A percentile compares a stretch with the other conserved stretches of the same genome.
These are phyloP conservation scores for Saccharomyces hybrid DNA, from an alignment of 1,139 yeast species.

Conservation along the genomic window DNA sequence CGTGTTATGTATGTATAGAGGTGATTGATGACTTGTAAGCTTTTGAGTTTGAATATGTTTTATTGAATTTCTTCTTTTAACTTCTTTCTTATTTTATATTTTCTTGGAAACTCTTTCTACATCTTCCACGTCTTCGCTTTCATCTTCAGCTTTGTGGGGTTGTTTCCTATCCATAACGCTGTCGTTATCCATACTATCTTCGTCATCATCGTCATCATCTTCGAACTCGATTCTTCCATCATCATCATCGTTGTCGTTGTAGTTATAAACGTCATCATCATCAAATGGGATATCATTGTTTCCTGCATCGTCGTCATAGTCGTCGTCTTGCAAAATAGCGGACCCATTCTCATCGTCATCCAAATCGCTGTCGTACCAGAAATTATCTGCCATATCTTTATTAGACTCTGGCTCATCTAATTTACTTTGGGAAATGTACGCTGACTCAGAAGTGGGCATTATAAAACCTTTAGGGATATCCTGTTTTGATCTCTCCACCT, in stretches of 20 bases:
- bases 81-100: conserved; percentile 3
- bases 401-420: conserved; percentile 13
- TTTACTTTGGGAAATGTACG: conserved; percentile 37
- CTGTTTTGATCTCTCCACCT: conserved; percentile 74
- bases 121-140: conserved; percentile 41
- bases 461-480: conserved; percentile 82
- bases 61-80: not conserved
- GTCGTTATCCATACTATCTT: conserved; percentile 31
- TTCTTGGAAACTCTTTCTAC: conserved; percentile 41
- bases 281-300: conserved; percentile 23
- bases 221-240: conserved; percentile 31
- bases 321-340: conserved; percentile 26
- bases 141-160: conserved; percentile 39
- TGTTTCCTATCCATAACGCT: conserved; percentile 33
- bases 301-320: not conserved
- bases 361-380: conserved; percentile 69
- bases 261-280: conserved; percentile 31
- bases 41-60: not conserved
- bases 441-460: conserved; percentile 61
- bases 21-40: not conserved
- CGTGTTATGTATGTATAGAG: not conserved
- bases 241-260: conserved; percentile 22
- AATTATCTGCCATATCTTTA: conserved; percentile 75
- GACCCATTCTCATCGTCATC: conserved; percentile 25
- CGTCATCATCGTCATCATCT: conserved; percentile 32